These are phyloP conservation scores for Dioscorea zingiberensis DNA, from an alignment of 106 monocot species.

Conservation along the genomic window DNA sequence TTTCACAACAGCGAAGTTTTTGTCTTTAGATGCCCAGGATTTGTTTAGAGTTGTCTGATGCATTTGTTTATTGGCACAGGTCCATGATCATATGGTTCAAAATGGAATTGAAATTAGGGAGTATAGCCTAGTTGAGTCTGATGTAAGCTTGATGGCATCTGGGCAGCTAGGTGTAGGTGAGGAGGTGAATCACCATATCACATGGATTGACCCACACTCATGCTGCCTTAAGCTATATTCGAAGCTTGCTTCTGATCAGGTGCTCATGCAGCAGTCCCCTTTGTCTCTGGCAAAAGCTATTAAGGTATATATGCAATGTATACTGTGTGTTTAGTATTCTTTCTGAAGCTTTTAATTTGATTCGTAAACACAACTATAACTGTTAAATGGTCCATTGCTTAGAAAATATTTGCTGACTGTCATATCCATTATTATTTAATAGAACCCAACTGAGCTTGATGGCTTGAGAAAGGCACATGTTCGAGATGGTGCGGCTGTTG, in stretches of 20 bases:
- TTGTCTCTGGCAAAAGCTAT: constrained; percentile 91
- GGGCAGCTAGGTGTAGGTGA: constrained; percentile 41
- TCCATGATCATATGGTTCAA: constrained; percentile 47
- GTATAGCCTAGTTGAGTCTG: constrained; percentile 54
- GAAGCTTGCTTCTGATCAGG: constrained; percentile 44
- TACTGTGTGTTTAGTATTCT: too few species aligned
- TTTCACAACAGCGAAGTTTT: not conserved
- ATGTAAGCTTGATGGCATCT: constrained; percentile 71
- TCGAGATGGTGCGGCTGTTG: constrained; percentile 99
- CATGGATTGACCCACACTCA: constrained; percentile 78
- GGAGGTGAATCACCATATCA: constrained; percentile 17
- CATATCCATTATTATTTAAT: constrained; percentile 1
- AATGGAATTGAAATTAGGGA: constrained; percentile 69
- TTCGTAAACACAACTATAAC: too few species aligned
- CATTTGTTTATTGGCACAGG: constrained; percentile 25
- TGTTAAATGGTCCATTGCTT: too few species aligned
- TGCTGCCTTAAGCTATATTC: constrained; percentile 73
- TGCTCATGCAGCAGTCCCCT: constrained; percentile 76
- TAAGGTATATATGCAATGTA: constrained; percentile 38
- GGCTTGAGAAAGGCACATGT: constrained; percentile 87
- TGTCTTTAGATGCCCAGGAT: not conserved
- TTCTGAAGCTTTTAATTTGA: too few species aligned
- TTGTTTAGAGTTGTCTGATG: not conserved
- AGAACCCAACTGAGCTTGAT: constrained; percentile 83
- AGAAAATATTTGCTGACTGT: too few species aligned